Evolutionary conservation across 306 rosid species (phyloP), one percentile per base, ranked within the genome.

Genomic region (Cucurbita argyrosperma): DNA sequence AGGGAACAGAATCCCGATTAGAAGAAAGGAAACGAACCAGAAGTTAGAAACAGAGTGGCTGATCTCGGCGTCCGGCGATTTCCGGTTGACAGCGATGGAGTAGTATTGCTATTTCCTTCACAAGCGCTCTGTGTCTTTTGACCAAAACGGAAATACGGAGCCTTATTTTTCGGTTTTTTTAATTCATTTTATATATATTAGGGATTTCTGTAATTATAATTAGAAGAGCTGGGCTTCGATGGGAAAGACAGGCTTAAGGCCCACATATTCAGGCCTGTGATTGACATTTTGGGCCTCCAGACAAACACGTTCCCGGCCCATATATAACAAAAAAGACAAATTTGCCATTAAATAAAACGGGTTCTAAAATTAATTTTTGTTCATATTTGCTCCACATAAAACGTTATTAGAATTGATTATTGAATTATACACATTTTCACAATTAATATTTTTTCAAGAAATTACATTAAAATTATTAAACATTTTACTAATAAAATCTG

Each of bases 81-180:
- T 66, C 45, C n/a, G 72, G 72, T 45, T 66, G 74, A 68, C 74
- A 46, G 74, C 74, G 74, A 68, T 68, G 14, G 57, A 68, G 74
- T 68, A 43, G 57, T 68, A 23, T 46, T 23, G 74, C 47, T 47
- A 19, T 46, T 68, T 49, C 42, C 26, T 47, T 11, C 54, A 43
- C 72, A 39, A 45, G 53, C 53, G n/a, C 50, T 63, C 49, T n/a
- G 38, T 16, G 69, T n/a, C 50, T 5, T 49, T 66, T 66, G 72
- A 19, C 72, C 72, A 47, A 21, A 26, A 23, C 74, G 43, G 58
- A 68, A 66, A 23, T 47, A 13, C 74, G 54, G 42, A 67, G 56
- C 73, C 72, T 21, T 18, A 45, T 21, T 40, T 64, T 23, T n/a
- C 10, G 3, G 38, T 23, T 66, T 66, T 42, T 10, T 40, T 9